Evolutionary conservation across 1,284 basidiomycete species (phyloP).

Genomic region (Porogramme epimiltina): DNA sequence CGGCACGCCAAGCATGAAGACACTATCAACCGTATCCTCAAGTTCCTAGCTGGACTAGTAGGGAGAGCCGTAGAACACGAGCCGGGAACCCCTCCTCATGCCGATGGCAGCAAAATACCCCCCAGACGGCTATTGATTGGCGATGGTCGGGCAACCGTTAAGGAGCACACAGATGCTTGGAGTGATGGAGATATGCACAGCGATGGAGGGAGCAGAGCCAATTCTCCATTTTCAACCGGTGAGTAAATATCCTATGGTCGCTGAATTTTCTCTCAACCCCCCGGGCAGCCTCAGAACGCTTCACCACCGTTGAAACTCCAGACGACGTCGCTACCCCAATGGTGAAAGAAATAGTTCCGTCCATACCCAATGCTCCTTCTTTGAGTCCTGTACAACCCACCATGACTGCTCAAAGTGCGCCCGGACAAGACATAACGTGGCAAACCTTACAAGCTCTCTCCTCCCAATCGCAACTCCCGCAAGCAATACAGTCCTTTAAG

Average conservation of each 20-base stretch:
- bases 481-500: constrained; percentile 61
- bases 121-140: constrained; percentile 63
- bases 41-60: constrained; percentile 93
- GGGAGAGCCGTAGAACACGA: constrained; percentile 52
- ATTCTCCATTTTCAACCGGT: constrained; percentile 24
- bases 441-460: constrained; percentile 64
- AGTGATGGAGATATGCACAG: constrained; percentile 38
- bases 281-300: constrained; percentile 25
- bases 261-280: background rate
- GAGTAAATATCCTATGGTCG: constrained; percentile 2
- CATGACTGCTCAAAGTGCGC: constrained; percentile 26
- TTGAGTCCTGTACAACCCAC: background rate
- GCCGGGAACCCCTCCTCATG: constrained; percentile 40
- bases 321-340: constrained; percentile 13
- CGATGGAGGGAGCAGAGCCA: constrained; percentile 11
- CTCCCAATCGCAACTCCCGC: constrained; percentile 69
- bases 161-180: constrained; percentile 37
- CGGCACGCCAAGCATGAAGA: constrained; percentile 92
- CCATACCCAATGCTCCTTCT: constrained; percentile 7
- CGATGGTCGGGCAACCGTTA: constrained; percentile 42
- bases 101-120: constrained; percentile 45
- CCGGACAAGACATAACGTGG: constrained; percentile 48
- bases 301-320: constrained; percentile 35
- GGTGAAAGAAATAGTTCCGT: background rate
- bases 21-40: constrained; percentile 93